These are phyloP conservation scores for Henckelia pumila DNA, from an alignment of 257 asterid genomes.

Conservation along the genomic window DNA sequence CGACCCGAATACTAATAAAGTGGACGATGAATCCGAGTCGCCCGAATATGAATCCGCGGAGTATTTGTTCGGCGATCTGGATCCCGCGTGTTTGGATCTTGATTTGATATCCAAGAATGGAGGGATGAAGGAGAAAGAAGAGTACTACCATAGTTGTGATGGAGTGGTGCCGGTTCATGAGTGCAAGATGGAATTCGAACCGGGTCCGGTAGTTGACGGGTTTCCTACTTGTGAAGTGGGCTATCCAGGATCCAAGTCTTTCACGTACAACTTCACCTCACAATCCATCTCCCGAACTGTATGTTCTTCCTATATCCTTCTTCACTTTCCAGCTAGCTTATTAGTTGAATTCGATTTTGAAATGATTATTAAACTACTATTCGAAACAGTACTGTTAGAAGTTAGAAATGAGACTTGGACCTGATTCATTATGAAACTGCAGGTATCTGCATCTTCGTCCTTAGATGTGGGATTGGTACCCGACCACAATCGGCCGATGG, in stretches of 20 bases:
- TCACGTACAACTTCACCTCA: slow-evolving; percentile 44
- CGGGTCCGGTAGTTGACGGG: slow-evolving; percentile 57
- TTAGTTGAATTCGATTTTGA: no score
- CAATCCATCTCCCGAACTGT: slow-evolving; percentile 56
- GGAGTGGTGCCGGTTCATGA: slow-evolving; percentile 80
- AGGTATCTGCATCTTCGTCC: slow-evolving; percentile 75
- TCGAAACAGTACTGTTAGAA: no score
- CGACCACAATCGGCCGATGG: slow-evolving; percentile 46
- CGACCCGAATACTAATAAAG: slow-evolving; percentile 34
- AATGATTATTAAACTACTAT: no score
- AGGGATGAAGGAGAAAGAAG: slow-evolving; percentile 23
- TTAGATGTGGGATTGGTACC: slow-evolving; percentile 74
- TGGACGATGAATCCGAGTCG: slow-evolving; percentile 26
- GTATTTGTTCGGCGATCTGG: slow-evolving; percentile 46
- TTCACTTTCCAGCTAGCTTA: no score
- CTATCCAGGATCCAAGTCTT: slow-evolving; percentile 40
- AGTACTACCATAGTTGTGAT: slow-evolving; percentile 42
- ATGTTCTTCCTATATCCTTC: no score
- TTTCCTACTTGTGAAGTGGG: slow-evolving; percentile 40
- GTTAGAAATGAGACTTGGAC: no score
- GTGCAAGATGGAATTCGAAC: slow-evolving; percentile 37
- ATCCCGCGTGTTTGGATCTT: slow-evolving; percentile 53
- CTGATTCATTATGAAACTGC: no score
- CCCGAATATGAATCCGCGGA: slow-evolving; percentile 54
- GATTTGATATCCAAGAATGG: slow-evolving; percentile 37